Evolutionary conservation across 768 basidiomycete genomes (phyloP).

Genomic region (Pulveroboletus sp.): DNA sequence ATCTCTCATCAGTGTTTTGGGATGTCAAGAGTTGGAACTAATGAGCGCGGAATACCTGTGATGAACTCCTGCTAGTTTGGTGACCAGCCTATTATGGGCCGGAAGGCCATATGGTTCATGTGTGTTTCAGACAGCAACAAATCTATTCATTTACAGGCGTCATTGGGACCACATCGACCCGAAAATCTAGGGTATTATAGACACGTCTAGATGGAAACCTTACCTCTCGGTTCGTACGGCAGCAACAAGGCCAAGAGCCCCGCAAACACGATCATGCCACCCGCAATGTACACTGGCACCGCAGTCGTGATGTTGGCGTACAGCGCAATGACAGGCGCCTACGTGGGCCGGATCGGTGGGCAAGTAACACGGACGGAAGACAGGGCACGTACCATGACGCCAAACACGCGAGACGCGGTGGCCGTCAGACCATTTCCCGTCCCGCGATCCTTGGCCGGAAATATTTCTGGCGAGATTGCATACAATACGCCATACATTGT

Average conservation of each 20-base stretch:
- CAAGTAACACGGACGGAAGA: too few species aligned
- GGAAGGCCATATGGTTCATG: too few species aligned
- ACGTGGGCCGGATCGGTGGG: neutral
- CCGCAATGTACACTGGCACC: constrained; percentile 70
- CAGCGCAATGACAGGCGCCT: constrained; percentile 72
- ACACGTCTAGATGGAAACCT: constrained; percentile 55
- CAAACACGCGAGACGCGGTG: constrained; percentile 60
- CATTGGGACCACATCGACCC: neutral
- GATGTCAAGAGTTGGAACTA: too few species aligned
- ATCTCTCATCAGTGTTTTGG: too few species aligned
- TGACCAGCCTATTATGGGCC: too few species aligned
- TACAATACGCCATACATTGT: constrained; percentile 78
- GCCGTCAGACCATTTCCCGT: constrained; percentile 67
- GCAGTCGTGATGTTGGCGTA: constrained; percentile 61
- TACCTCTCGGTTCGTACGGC: constrained; percentile 75
- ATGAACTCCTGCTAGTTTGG: too few species aligned
- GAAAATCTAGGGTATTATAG: neutral
- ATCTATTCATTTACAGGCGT: neutral
- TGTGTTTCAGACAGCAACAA: too few species aligned
- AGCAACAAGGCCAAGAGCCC: constrained; percentile 58
- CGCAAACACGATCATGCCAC: constrained; percentile 56
- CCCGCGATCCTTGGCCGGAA: constrained; percentile 68
- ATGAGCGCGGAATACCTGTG: too few species aligned
- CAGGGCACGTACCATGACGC: constrained; percentile 54
- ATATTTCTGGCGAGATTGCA: constrained; percentile 65